Evolutionary conservation across 2,329 filamentous ascomycete species (phyloP).

Genomic region (Keithomyces neogunnii): DNA sequence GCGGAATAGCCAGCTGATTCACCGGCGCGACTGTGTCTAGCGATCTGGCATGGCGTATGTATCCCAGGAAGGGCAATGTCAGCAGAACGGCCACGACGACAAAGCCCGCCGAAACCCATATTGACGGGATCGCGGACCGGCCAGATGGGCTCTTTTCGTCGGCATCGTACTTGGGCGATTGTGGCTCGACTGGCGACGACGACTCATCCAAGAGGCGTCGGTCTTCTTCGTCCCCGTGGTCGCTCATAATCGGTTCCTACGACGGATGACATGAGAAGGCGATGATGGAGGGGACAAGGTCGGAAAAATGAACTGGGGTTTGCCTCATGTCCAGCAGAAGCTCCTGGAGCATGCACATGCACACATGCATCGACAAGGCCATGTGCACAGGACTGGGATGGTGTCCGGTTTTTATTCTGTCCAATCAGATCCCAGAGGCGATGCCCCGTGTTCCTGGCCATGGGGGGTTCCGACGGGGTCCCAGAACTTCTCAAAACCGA

Average conservation of each 20-base stretch:
- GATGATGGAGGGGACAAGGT: background rate
- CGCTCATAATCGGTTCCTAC: background rate
- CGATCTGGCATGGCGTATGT: background rate
- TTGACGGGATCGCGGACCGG: background rate
- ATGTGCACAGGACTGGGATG: no score
- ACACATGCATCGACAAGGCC: no score
- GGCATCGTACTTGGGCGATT: background rate
- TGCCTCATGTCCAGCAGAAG: no score
- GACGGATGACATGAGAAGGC: background rate
- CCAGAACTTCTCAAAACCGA: no score
- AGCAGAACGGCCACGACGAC: background rate
- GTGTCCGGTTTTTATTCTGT: no score
- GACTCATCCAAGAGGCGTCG: slow-evolving; percentile 4
- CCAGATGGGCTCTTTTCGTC: background rate
- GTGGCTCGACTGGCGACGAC: background rate
- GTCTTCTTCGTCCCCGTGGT: slow-evolving; percentile 4
- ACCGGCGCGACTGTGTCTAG: background rate
- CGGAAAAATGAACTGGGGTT: background rate
- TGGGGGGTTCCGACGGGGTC: no score
- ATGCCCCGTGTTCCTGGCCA: background rate
- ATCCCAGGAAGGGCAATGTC: slow-evolving; percentile 5
- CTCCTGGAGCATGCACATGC: no score
- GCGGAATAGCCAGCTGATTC: slow-evolving; percentile 10
- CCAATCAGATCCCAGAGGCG: background rate
- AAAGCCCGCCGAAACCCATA: background rate